phyloP scores from a whole-genome alignment of 768 basidiomycete species.

The Filobasidium wieringae region DNA sequence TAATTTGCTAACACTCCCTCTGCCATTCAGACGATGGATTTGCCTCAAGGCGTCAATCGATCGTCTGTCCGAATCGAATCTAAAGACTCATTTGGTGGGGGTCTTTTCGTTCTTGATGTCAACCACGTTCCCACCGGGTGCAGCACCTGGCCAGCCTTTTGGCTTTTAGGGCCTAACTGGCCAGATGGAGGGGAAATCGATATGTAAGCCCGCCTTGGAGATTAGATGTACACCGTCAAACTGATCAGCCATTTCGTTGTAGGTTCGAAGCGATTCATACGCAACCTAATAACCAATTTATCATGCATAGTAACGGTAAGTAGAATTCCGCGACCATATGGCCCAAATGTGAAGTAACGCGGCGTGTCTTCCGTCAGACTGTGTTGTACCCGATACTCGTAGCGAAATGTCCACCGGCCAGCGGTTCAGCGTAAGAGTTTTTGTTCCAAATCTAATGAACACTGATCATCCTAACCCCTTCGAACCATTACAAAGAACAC shows the following conservation, averaged over 20 bases:
- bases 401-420: too few species aligned
- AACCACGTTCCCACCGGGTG: constrained; percentile 61
- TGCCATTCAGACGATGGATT: too few species aligned
- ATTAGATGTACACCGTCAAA: neutral
- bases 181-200: constrained; percentile 17
- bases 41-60: too few species aligned
- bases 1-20: too few species aligned
- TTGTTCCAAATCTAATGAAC: too few species aligned
- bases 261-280: constrained; percentile 1
- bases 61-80: constrained; percentile 58
- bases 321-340: neutral
- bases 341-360: too few species aligned
- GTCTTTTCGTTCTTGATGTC: constrained; percentile 65
- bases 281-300: neutral
- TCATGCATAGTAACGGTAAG: constrained; percentile 8
- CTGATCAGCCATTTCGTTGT: too few species aligned
- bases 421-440: too few species aligned
- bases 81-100: constrained; percentile 52
- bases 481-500: neutral
- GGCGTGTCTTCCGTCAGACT: too few species aligned
- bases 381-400: too few species aligned
- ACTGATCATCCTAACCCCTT: too few species aligned
- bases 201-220: neutral
- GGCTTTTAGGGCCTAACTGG: constrained; percentile 40
- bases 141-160: constrained; percentile 53